phyloP scores from a whole-genome alignment of 331 rosid genomes.

The Quercus tomentella region DNA sequence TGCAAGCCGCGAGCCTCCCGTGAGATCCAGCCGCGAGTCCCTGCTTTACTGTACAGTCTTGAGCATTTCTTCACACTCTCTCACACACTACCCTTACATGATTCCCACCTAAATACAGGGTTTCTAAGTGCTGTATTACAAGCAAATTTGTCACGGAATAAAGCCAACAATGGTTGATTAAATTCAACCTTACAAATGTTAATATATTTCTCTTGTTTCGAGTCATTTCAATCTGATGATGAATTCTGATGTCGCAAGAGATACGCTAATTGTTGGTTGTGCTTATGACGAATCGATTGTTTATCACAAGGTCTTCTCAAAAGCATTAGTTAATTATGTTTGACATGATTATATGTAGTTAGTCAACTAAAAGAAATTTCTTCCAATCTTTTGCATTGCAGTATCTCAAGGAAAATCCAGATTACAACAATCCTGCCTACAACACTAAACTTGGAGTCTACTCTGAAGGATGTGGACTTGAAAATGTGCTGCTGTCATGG shows the following conservation, averaged over 20 bases:
- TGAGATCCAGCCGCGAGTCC: no score
- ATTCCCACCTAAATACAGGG: no score
- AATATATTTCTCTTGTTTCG: not conserved
- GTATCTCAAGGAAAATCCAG: constrained; percentile 7
- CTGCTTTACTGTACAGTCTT: no score
- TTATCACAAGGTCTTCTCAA: constrained; percentile 10
- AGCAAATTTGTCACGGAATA: no score
- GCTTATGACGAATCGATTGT: constrained; percentile 25
- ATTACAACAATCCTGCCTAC: not conserved
- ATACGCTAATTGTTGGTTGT: constrained; percentile 28
- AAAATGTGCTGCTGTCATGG: no score
- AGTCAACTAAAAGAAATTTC: not conserved
- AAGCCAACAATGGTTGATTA: no score
- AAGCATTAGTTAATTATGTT: not conserved
- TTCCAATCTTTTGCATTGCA: not conserved
- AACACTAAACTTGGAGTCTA: constrained; percentile 1
- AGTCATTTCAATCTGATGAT: not conserved
- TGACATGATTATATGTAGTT: not conserved
- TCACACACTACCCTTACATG: no score
- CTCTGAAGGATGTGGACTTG: not conserved
- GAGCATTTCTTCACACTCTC: no score
- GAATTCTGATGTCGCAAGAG: not conserved
- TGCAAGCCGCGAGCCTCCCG: no score
- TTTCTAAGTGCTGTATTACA: no score
- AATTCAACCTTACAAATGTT: no score